These are phyloP conservation scores for Yamadazyma buinensis DNA, from an alignment of 1,139 yeast genomes.

Conservation along the genomic window DNA sequence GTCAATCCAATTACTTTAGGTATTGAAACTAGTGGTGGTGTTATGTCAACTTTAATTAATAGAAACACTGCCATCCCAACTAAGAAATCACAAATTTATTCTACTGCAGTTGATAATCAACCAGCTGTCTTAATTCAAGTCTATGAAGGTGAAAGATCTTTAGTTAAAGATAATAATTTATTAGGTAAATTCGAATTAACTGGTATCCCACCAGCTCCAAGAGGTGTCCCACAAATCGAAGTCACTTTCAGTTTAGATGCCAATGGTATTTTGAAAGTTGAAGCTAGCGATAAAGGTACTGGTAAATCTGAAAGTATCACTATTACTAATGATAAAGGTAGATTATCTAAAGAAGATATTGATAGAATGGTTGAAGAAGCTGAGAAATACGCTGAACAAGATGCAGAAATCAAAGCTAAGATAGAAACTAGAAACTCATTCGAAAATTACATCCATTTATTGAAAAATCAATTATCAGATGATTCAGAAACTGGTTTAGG, in stretches of 20 bases:
- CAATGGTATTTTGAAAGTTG: constrained; percentile 47
- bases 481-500: constrained; percentile 61
- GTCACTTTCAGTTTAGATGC: constrained; percentile 47
- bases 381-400: constrained; percentile 86
- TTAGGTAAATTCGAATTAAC: constrained; percentile 48
- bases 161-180: constrained; percentile 43
- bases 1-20: constrained; percentile 48
- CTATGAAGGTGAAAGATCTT: constrained; percentile 47
- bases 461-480: constrained; percentile 59
- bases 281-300: constrained; percentile 45
- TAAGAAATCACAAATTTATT: constrained; percentile 45
- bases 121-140: constrained; percentile 47
- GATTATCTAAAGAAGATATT: constrained; percentile 88
- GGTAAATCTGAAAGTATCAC: constrained; percentile 87
- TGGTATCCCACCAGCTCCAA: constrained; percentile 48
- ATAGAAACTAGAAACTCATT: constrained; percentile 60
- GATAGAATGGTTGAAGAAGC: constrained; percentile 96
- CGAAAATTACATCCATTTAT: constrained; percentile 45
- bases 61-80: constrained; percentile 49
- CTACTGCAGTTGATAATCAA: constrained; percentile 48
- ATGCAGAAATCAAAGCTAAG: constrained; percentile 73
- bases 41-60: constrained; percentile 45
- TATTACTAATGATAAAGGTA: constrained; percentile 95
- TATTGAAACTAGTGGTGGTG: constrained; percentile 49
- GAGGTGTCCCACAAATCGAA: constrained; percentile 49